A percentile compares a stretch with the other conserved stretches of the same genome.
Evolutionary conservation across 2,329 filamentous ascomycete genomes (phyloP).

Genomic region (Sporothrix pallida): DNA sequence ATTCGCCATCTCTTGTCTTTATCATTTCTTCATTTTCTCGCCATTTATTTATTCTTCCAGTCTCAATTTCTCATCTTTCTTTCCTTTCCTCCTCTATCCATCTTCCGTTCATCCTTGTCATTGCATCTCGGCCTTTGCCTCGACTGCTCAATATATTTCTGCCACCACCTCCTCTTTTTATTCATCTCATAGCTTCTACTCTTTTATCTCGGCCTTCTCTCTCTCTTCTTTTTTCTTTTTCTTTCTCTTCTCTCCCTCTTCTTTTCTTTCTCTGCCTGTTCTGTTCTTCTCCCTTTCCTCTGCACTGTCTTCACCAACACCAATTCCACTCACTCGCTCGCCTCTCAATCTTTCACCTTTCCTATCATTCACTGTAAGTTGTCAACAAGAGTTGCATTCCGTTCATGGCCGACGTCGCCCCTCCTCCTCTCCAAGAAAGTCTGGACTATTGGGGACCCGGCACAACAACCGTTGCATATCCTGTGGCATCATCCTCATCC

Average conservation of each 20-base stretch:
- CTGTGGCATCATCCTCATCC: constrained; percentile 39
- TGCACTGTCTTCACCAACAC: constrained; percentile 8
- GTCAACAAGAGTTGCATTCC: constrained; percentile 30
- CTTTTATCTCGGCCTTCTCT: not conserved
- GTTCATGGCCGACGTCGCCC: constrained; percentile 48
- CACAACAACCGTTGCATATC: constrained; percentile 41
- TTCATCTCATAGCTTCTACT: not conserved
- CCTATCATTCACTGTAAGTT: constrained; percentile 29
- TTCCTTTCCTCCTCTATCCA: not conserved
- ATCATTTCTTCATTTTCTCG: not conserved
- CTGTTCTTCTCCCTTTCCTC: not conserved
- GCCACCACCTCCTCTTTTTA: constrained; percentile 7
- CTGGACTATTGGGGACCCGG: constrained; percentile 44
- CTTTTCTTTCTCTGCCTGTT: not conserved
- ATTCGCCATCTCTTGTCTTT: not conserved
- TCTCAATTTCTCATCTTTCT: not conserved
- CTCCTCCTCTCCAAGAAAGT: constrained; percentile 44
- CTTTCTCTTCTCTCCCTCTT: not conserved
- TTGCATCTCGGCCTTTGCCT: constrained; percentile 18
- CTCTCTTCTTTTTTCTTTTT: constrained; percentile 5
- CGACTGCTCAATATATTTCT: constrained; percentile 24
- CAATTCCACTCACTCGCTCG: not conserved
- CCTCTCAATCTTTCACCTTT: constrained; percentile 4
- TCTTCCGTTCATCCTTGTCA: constrained; percentile 21
- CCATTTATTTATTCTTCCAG: not conserved